Base-by-base conservation (phyloP, 1,139 yeast genomes). In the Debaryomyces fabryi region DNA sequence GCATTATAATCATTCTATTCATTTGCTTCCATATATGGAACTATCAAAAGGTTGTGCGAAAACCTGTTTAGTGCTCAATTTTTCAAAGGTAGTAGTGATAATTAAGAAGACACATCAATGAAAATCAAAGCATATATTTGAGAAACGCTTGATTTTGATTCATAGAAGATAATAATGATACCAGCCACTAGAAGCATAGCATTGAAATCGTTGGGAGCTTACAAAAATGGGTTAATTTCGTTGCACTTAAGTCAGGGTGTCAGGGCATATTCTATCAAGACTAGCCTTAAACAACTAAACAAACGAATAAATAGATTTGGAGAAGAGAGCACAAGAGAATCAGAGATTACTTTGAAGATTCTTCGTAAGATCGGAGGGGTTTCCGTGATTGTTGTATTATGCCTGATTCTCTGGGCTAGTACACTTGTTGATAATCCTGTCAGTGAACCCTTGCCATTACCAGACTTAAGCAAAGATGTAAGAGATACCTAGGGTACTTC, bases 361-460 rank as follows among this genome's bases (percentile, higher is more conserved):
- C 55, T 75, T 24, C 58, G 81, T 43, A 58, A 55, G 41, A 50
- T 64, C 0, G 81, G 81, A 0, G 69, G 62, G 1, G 55, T 62
- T 6, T 70, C 79, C 1, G 58, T 71, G 4, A 51, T 71, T 4
- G 61, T 65, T 6, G 75, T 72, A 1, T 42, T 75, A 8, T 69
- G 69, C 33, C 67, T 73, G 47, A 56, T 75, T 38, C 59, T 65
- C 30, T 72, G 69, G 67, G 71, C 74, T 32, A 68, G 74, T 40
- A 54, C 60, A 4, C 52, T 50, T 38, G 50, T 50, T 3, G 60
- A 57, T 20, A 51, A 53, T 15, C 57, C 60, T 15, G 41, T 32
- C 7, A 45, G 36, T 2, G 58, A 53, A 20, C 49, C 41, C 6
- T 56, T 52, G n/a, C 53, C 52, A 12, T 42, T 61, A 1, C 49